Conservation (phyloP, 345 rosid genomes). For the Mangifera indica region DNA sequence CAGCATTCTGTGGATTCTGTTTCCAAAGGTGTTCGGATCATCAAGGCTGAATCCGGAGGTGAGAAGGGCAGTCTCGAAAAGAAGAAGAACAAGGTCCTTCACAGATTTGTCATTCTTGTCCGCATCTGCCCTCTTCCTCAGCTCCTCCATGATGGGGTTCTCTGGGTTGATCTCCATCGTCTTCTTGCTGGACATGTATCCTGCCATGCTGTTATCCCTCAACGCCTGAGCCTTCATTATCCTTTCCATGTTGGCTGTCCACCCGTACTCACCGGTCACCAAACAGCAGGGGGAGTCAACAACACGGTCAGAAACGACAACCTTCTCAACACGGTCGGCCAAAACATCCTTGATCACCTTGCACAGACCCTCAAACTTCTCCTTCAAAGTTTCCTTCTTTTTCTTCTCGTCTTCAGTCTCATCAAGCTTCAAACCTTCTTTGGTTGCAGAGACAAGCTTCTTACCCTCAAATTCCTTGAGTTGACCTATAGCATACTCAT, state of each 20-base stretch:
- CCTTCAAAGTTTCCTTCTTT: slow-evolving; percentile 59
- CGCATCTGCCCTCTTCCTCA: slow-evolving; percentile 78
- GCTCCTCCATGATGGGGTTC: slow-evolving; percentile 85
- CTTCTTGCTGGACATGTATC: slow-evolving; percentile 87
- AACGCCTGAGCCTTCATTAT: slow-evolving; percentile 89
- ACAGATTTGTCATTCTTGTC: slow-evolving; percentile 90
- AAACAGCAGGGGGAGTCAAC: slow-evolving; percentile 89
- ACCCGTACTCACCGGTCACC: slow-evolving; percentile 80
- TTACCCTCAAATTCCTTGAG: slow-evolving; percentile 85
- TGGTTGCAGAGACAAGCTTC: slow-evolving; percentile 86
- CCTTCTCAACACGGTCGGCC: slow-evolving; percentile 83
- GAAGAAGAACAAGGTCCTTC: slow-evolving; percentile 74
- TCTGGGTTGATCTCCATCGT: slow-evolving; percentile 89
- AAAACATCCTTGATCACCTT: slow-evolving; percentile 81
- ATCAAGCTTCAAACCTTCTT: slow-evolving; percentile 77
- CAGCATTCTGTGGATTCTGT: slow-evolving; percentile 85
- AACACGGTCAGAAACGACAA: slow-evolving; percentile 76
- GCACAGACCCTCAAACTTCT: slow-evolving; percentile 79
- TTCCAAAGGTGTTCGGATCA: slow-evolving; percentile 86
- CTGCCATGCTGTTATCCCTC: slow-evolving; percentile 85
- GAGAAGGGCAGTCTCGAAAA: slow-evolving; percentile 76
- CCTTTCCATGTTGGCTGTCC: slow-evolving; percentile 95
- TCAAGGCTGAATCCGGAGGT: slow-evolving; percentile 92
- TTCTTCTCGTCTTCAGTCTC: slow-evolving; percentile 81
- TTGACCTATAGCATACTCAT: slow-evolving; percentile 82